Evolutionary conservation across 2,329 filamentous ascomycete species (phyloP), one percentile per base, ranked within the genome.

Genomic region (Aspergillus sp.): DNA sequence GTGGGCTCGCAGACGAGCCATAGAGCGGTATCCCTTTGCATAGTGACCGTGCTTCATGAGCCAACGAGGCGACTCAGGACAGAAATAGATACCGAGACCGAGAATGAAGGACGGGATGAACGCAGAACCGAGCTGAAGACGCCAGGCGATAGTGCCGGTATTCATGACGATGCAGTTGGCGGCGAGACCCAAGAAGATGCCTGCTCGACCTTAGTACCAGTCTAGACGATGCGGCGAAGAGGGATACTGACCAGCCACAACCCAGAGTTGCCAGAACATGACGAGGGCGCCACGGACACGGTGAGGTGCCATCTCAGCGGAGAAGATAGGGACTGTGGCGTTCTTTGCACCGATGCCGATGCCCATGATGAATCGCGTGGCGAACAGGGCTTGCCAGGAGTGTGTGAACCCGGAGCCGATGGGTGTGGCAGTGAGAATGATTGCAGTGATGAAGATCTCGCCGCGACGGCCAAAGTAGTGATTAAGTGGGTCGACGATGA

Each of bases 401-500:
- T 85, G 80, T 3, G 80, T 36, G 13, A 53, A 53, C 3, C 78
- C 88, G 44, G 83, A 85, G 5, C 85, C 88, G 59, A 91, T 84
- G 2, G 88, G 85, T 1, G 88, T 82, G 69, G 88, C 82, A 34
- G 89, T 76, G 64, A 83, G 86, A 67, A 88, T 85, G 59, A 85
- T 71, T 12, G 82, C 84, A 24, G 81, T 80, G 44, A 87, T 65
- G 65, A 88, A 88, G 55, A 89, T 89, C 44, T 84, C 82, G 3
- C 85, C 84, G 30, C 85, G 79, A 47, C 86, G 83, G 24, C 85
- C 86, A 20, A 85, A 63, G 15, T 74, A 76, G 50, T 83, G 74
- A 65, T 89, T 89, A 4, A 87, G 67, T 0, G 85, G 85, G 61
- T 89, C 87, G 1, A 85, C 85, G 22, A 87, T 74, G 83, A 85